Conservation (phyloP, 768 basidiomycete genomes). For the Panaeolus papilionaceus region DNA sequence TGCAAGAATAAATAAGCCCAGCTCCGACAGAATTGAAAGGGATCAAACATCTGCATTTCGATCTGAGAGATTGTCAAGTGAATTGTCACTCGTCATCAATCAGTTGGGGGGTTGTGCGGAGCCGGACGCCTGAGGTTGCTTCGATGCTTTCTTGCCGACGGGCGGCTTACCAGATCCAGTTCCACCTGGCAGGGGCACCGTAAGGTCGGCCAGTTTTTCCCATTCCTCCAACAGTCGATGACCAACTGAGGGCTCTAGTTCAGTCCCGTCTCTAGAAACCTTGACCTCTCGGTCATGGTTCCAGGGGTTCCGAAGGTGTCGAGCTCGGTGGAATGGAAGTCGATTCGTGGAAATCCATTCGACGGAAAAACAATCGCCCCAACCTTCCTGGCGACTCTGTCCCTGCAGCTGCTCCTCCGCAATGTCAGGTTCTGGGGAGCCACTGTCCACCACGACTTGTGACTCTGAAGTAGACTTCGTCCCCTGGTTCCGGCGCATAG, state of each 20-base stretch:
- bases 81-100: neutral
- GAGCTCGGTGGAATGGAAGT: slow-evolving; percentile 77
- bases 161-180: neutral
- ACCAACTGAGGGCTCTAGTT: slow-evolving; percentile 83
- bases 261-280: slow-evolving; percentile 90
- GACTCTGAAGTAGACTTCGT: slow-evolving; percentile 14
- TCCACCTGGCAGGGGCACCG: slow-evolving; percentile 15
- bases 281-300: slow-evolving; percentile 85
- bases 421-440: slow-evolving; percentile 28
- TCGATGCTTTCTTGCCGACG: neutral
- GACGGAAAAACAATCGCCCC: slow-evolving; percentile 84
- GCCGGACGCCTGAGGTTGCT: neutral
- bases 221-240: slow-evolving; percentile 74
- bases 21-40: slow-evolving; percentile 8
- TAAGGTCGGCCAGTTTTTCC: slow-evolving; percentile 40
- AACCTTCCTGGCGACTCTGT: slow-evolving; percentile 40
- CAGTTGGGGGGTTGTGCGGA: neutral
- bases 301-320: slow-evolving; percentile 91
- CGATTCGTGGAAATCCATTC: slow-evolving; percentile 80
- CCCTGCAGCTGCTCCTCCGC: slow-evolving; percentile 30
- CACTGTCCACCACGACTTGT: slow-evolving; percentile 27
- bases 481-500: slow-evolving; percentile 31
- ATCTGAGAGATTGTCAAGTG: slow-evolving; percentile 9
- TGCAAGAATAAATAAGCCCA: neutral
- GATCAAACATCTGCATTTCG: slow-evolving; percentile 5